Conservation (phyloP, 805 yeast genomes). For the Pichia eremophila region DNA sequence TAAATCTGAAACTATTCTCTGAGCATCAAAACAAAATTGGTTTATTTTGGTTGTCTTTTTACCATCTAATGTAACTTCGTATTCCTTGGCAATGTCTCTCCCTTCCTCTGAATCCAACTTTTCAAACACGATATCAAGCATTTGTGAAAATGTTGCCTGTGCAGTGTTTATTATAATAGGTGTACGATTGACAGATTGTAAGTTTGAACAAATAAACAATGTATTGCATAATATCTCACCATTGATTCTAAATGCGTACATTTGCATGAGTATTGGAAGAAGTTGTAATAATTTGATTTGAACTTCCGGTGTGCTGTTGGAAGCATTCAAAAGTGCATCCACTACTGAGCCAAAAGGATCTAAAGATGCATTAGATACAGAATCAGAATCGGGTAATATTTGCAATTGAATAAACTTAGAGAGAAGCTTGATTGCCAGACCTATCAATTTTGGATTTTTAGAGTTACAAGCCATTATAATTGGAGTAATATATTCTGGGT, state of each 20-base stretch:
- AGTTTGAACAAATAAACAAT: slow-evolving; percentile 58
- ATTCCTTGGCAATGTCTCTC: slow-evolving; percentile 20
- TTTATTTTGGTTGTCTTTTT: slow-evolving; percentile 34
- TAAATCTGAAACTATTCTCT: slow-evolving; percentile 59
- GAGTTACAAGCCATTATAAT: slow-evolving; percentile 65
- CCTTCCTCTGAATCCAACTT: slow-evolving; percentile 38
- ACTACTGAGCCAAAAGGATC: slow-evolving; percentile 41
- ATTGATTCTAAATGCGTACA: slow-evolving; percentile 45
- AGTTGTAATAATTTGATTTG: slow-evolving; percentile 82
- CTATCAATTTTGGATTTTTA: slow-evolving; percentile 62
- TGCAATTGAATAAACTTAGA: slow-evolving; percentile 48
- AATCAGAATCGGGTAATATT: slow-evolving; percentile 43
- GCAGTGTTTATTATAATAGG: slow-evolving; percentile 84
- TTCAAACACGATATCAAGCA: slow-evolving; percentile 72
- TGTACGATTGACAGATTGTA: slow-evolving; percentile 60
- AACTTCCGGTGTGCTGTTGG: slow-evolving; percentile 59
- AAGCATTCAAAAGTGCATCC: slow-evolving; percentile 62
- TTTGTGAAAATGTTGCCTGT: slow-evolving; percentile 83
- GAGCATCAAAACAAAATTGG: slow-evolving; percentile 58
- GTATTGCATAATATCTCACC: slow-evolving; percentile 50
- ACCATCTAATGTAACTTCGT: slow-evolving; percentile 38
- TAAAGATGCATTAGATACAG: background rate
- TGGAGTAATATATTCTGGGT: slow-evolving; percentile 55
- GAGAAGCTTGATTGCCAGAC: slow-evolving; percentile 63
- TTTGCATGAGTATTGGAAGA: slow-evolving; percentile 64